These are phyloP conservation scores for Suhomyces chickasaworum DNA, from an alignment of 1,139 yeast species.

Conservation along the genomic window DNA sequence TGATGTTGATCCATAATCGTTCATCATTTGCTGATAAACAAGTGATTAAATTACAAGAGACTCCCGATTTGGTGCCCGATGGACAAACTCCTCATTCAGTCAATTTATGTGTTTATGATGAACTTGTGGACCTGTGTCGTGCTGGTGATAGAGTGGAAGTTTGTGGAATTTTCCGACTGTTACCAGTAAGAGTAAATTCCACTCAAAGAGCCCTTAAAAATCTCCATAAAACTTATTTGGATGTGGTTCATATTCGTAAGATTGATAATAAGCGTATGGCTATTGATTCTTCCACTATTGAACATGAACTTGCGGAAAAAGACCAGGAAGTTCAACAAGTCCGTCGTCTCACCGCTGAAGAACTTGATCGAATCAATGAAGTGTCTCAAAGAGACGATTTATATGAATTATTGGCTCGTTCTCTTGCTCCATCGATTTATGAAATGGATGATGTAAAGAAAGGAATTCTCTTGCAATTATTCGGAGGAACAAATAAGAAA, in stretches of 20 bases:
- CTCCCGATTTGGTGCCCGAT: slow-evolving; percentile 97
- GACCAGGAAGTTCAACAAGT: slow-evolving; percentile 76
- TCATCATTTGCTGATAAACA: slow-evolving; percentile 94
- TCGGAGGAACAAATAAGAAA: slow-evolving; percentile 93
- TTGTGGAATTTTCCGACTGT: slow-evolving; percentile 91
- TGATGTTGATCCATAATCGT: slow-evolving; percentile 89
- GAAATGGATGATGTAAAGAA: slow-evolving; percentile 97
- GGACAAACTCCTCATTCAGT: slow-evolving; percentile 99
- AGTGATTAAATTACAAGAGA: slow-evolving; percentile 90
- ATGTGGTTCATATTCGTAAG: slow-evolving; percentile 89
- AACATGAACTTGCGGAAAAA: slow-evolving; percentile 44
- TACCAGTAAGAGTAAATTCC: slow-evolving; percentile 87
- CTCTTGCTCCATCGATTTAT: slow-evolving; percentile 92
- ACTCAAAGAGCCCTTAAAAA: slow-evolving; percentile 82
- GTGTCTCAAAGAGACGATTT: slow-evolving; percentile 72
- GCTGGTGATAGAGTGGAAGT: slow-evolving; percentile 98
- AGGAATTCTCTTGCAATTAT: slow-evolving; percentile 86
- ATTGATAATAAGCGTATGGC: slow-evolving; percentile 82
- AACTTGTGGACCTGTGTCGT: slow-evolving; percentile 87
- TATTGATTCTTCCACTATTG: slow-evolving; percentile 70
- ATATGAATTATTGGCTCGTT: slow-evolving; percentile 85
- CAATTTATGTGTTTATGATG: slow-evolving; percentile 92
- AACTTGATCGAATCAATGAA: slow-evolving; percentile 61
- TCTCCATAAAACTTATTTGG: slow-evolving; percentile 88
- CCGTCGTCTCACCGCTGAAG: slow-evolving; percentile 67